Conservation (phyloP, 2,329 filamentous ascomycete genomes). For the Ophiostoma australiae region DNA sequence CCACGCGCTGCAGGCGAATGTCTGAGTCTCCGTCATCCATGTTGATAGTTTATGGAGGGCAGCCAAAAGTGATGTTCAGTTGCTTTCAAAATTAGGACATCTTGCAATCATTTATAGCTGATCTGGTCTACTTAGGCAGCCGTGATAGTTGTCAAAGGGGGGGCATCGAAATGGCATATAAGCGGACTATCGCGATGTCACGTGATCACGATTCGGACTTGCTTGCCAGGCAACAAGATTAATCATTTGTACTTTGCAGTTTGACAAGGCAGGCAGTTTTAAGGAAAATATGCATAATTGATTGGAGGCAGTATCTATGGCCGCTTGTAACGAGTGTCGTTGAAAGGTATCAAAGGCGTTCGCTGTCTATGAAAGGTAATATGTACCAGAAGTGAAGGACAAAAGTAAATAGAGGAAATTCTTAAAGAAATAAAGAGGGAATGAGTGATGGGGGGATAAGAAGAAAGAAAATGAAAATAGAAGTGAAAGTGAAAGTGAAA, state of each 20-base stretch:
- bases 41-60: neutral
- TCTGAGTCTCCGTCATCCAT: constrained; percentile 61
- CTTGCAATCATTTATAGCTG: neutral
- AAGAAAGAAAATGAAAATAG: neutral
- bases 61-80: neutral
- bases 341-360: neutral
- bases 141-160: neutral
- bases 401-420: neutral
- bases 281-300: neutral
- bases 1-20: constrained; percentile 57
- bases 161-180: neutral
- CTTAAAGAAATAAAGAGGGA: neutral
- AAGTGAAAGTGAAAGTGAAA: neutral
- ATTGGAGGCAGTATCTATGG: neutral
- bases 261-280: neutral
- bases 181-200: neutral
- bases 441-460: neutral
- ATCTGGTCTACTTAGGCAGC: neutral
- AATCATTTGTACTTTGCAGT: neutral
- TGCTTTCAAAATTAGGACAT: neutral
- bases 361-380: neutral
- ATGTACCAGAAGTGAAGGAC: neutral
- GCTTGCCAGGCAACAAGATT: neutral
- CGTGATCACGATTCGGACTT: neutral
- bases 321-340: neutral